phyloP scores from a whole-genome alignment of 768 basidiomycete species.

The Cystobasidium ongulense region DNA sequence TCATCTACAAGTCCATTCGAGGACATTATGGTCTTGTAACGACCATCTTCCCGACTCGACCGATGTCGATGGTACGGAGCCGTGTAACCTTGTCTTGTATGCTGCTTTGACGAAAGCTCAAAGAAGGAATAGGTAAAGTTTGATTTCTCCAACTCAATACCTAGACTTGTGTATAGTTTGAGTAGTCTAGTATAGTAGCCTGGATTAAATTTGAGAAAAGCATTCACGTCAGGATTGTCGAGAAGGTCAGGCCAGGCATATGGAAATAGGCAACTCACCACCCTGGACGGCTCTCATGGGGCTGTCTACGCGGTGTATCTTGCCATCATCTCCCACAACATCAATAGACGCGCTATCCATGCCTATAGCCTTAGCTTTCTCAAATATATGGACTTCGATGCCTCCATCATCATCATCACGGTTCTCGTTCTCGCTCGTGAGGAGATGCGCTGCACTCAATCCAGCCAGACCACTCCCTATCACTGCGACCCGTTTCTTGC shows the following conservation, averaged over 20 bases:
- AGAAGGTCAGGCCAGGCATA: neutral
- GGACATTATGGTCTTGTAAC: conserved; percentile 17
- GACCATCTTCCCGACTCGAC: neutral
- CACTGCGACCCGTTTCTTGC: conserved; percentile 2
- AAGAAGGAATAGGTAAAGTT: conserved; percentile 65
- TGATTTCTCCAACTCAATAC: conserved; percentile 53
- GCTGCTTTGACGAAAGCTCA: conserved; percentile 29
- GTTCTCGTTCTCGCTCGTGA: neutral
- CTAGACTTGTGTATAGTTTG: conserved; percentile 57
- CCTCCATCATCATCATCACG: neutral
- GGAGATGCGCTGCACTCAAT: conserved; percentile 25
- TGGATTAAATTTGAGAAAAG: too few species aligned
- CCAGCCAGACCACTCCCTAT: conserved; percentile 28
- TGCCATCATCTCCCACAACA: conserved; percentile 18
- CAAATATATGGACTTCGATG: conserved; percentile 22
- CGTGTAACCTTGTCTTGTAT: neutral
- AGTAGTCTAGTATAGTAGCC: conserved; percentile 70
- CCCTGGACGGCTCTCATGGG: conserved; percentile 77
- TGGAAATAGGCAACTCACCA: conserved; percentile 49
- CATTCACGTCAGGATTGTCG: too few species aligned
- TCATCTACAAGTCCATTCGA: neutral
- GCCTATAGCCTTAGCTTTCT: conserved; percentile 12
- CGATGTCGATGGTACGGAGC: neutral
- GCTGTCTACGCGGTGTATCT: conserved; percentile 54
- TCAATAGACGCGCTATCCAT: conserved; percentile 19